phyloP scores from a whole-genome alignment of 1,284 basidiomycete species.

The Phellinidium pouzarii region DNA sequence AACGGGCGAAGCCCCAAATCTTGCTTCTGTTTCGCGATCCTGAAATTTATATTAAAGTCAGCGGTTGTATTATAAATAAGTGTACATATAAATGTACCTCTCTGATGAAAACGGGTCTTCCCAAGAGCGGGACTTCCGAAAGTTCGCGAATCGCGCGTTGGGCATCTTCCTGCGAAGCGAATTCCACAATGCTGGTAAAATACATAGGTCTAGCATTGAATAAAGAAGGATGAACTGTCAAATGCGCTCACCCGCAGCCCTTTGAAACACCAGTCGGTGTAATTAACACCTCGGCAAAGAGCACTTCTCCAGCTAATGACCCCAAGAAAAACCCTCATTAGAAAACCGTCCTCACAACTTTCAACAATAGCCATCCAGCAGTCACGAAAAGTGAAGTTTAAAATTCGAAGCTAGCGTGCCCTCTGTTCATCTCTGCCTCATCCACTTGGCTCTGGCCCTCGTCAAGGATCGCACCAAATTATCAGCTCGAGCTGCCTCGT shows the following conservation, averaged over 20 bases:
- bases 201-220: constrained; percentile 14
- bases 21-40: constrained; percentile 94
- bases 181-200: constrained; percentile 80
- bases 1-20: constrained; percentile 89
- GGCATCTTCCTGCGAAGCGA: constrained; percentile 76
- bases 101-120: constrained; percentile 91
- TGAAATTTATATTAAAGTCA: constrained; percentile 28
- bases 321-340: constrained; percentile 80
- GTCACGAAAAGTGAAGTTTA: constrained; percentile 11
- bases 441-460: constrained; percentile 9
- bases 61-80: neutral
- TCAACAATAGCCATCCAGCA: constrained; percentile 34
- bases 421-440: neutral
- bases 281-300: constrained; percentile 97
- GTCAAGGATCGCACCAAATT: constrained; percentile 1
- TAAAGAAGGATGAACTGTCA: neutral
- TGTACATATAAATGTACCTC: constrained; percentile 52
- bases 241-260: constrained; percentile 86
- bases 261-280: constrained; percentile 96
- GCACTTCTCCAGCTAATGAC: constrained; percentile 91
- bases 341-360: constrained; percentile 65
- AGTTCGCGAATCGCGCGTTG: constrained; percentile 82
- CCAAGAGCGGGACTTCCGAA: constrained; percentile 82
- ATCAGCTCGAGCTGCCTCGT: neutral
- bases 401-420: constrained; percentile 13